Evolutionary conservation across 257 asterid genomes (phyloP).

Genomic region (Striga asiatica): DNA sequence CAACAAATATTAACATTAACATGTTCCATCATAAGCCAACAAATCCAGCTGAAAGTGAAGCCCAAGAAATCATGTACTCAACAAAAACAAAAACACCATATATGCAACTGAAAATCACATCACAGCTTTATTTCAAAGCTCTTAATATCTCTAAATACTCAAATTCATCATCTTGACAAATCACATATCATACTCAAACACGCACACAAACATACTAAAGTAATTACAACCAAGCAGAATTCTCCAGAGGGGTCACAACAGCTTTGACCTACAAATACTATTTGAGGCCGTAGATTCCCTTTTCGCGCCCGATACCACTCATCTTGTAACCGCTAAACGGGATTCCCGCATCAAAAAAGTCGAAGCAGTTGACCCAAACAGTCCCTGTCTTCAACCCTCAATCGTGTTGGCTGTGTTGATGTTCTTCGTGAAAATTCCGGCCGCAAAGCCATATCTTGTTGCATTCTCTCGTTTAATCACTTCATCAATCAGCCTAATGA

Average conservation of each 20-base stretch:
- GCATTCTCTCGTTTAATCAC: conserved; percentile 57
- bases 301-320: conserved; percentile 81
- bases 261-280: conserved; percentile 77
- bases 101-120: no score
- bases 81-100: no score
- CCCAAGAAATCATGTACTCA: no score
- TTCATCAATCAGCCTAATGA: conserved; percentile 54
- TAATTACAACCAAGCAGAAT: conserved; percentile 62
- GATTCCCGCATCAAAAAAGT: conserved; percentile 54
- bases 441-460: conserved; percentile 63
- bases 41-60: no score
- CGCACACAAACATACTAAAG: background rate
- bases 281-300: conserved; percentile 53
- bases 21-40: no score
- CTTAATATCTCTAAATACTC: no score
- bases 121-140: no score
- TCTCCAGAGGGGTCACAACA: conserved; percentile 56
- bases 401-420: conserved; percentile 61
- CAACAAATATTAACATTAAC: no score
- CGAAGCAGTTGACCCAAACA: conserved; percentile 67
- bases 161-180: no score
- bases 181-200: background rate
- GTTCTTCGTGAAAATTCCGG: conserved; percentile 56
- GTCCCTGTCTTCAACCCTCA: conserved; percentile 65
- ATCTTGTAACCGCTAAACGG: conserved; percentile 88